Evolutionary conservation across 1,284 basidiomycete species (phyloP).

Genomic region (Thelephora terrestris): DNA sequence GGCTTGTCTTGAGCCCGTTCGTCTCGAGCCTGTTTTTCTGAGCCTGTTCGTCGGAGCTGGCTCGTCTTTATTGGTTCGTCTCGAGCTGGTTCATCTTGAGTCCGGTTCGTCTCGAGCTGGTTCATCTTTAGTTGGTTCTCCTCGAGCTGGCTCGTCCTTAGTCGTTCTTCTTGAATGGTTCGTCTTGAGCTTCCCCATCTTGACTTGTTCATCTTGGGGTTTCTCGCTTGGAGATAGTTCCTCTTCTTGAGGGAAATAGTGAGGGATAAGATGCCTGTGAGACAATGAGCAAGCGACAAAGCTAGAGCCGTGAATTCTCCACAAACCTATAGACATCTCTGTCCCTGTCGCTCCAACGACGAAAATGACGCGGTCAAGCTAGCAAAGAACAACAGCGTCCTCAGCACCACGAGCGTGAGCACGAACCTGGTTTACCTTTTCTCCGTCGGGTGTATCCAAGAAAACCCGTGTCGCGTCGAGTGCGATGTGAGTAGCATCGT

Average conservation of each 20-base stretch:
- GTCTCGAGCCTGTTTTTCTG: too few relatives aligned
- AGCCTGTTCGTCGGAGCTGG: too few relatives aligned
- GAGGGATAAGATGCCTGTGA: constrained; percentile 42
- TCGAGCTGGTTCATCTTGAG: too few relatives aligned
- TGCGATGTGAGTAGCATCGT: constrained; percentile 62
- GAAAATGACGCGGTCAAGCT: constrained; percentile 70
- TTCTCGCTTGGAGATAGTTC: constrained; percentile 1
- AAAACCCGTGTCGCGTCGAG: constrained; percentile 48
- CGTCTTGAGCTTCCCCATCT: too few relatives aligned
- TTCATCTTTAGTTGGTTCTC: too few relatives aligned
- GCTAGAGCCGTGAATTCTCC: background rate
- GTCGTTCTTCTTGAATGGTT: too few relatives aligned
- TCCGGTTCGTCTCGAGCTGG: too few relatives aligned
- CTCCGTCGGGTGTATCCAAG: constrained; percentile 41
- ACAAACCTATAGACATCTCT: constrained; percentile 55
- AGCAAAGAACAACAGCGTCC: background rate
- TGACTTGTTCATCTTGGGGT: too few relatives aligned
- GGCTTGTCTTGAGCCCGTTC: too few relatives aligned
- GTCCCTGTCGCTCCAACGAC: constrained; percentile 64
- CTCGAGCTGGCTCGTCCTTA: too few relatives aligned
- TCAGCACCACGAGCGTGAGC: background rate
- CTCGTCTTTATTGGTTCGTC: too few relatives aligned
- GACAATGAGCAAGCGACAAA: background rate
- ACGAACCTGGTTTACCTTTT: constrained; percentile 34
- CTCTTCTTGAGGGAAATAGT: constrained; percentile 44